phyloP scores from a whole-genome alignment of 148 eudicot genomes.

The Salicornia ramosissima region DNA sequence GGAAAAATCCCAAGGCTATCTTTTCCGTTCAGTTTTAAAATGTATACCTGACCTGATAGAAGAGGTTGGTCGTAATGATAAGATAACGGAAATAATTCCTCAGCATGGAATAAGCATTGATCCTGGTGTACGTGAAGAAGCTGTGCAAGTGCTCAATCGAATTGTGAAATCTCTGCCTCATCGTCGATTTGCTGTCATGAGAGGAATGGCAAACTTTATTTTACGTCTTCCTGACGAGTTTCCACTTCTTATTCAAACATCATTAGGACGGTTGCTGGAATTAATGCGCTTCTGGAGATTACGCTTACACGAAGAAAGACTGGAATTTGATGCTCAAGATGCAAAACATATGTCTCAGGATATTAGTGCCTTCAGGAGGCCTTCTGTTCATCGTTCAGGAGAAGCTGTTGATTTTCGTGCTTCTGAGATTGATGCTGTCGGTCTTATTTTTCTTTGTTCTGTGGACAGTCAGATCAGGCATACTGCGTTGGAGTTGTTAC shows the following conservation, averaged over 20 bases:
- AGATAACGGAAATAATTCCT: constrained; percentile 95
- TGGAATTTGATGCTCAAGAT: constrained; percentile 58
- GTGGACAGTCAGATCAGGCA: constrained; percentile 97
- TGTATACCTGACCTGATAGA: constrained; percentile 97
- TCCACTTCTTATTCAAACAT: constrained; percentile 97
- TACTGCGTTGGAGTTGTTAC: constrained; percentile 88
- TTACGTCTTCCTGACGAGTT: constrained; percentile 92
- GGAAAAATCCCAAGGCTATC: constrained; percentile 95
- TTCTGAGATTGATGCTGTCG: constrained; percentile 97
- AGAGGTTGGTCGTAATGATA: constrained; percentile 97
- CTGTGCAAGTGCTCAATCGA: constrained; percentile 92
- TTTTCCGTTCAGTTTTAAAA: constrained; percentile 91
- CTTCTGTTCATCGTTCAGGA: constrained; percentile 76
- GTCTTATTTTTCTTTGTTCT: constrained; percentile 92
- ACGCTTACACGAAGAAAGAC: constrained; percentile 74
- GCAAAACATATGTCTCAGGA: constrained; percentile 50
- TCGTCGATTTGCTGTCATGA: constrained; percentile 98
- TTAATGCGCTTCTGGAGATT: constrained; percentile 95
- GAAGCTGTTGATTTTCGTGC: constrained; percentile 92
- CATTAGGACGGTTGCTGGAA: constrained; percentile 84
- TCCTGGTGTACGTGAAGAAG: constrained; percentile 99
- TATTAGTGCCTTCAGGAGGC: constrained; percentile 59
- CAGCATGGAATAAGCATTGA: constrained; percentile 99
- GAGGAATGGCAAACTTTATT: constrained; percentile 95
- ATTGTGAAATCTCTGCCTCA: constrained; percentile 91